Evolutionary conservation across 768 basidiomycete species (phyloP), one percentile per base, ranked within the genome.

Genomic region (Trametes punicea): DNA sequence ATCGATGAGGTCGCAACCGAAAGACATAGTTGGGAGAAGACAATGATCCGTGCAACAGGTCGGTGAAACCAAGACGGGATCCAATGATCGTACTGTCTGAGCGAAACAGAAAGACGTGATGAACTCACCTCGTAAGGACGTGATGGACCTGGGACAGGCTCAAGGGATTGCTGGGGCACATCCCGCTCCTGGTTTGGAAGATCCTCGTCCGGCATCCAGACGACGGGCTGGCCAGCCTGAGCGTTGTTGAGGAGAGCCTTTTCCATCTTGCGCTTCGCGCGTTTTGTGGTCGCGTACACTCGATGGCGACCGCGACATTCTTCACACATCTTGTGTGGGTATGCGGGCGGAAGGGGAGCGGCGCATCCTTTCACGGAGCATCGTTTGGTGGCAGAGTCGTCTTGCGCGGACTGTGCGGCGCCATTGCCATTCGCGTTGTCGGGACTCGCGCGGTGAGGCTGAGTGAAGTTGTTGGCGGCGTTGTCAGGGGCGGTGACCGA

Each of bases 321-420:
- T 20, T 79, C 75, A 71, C 81, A 83, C 81, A 82, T 82, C 67
- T 77, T 81, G 64, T 70, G 74, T 3, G 61, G 41, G 18, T 70
- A 68, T 6, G 65, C 66, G 6, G 52, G 46, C n/a, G 67, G 60
- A 21, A 79, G 57, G 4, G 61, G 45, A 20, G 69, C 67, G 15
- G 60, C 57, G 65, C 81, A 82, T 34, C 76, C 76, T 51, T 76
- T 73, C 29, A 81, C 76, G 7, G 77, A 75, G 57, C 79, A 80
- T 23, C 29, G 44, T 25, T 55, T 60, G 8, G 41, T 23, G 15
- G 47, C n/a, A n/a, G 51, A n/a, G 2, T 34, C 49, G 18, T 45
- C 29, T n/a, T 40, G 34, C 6, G 6, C 20, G 2, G 46, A 2
- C 31, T 40, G 46, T 11, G 47, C 13, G 46, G 39, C 39, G 39